These are phyloP conservation scores for Sideroxylon spinosum DNA, from an alignment of 179 eudicot species.

Conservation along the genomic window DNA sequence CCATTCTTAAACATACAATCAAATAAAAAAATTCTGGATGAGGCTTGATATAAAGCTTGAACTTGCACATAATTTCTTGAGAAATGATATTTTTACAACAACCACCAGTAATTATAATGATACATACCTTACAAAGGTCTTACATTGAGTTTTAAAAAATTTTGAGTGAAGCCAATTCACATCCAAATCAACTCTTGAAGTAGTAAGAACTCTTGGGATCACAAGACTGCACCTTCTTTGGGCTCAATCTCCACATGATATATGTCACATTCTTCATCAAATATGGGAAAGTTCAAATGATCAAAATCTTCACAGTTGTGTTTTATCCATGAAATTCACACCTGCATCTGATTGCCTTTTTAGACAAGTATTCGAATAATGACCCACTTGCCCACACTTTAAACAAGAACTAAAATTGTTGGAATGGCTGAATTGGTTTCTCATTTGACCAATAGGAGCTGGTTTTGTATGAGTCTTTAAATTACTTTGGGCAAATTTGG, in stretches of 20 bases:
- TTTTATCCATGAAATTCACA: not conserved
- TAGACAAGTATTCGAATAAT: not conserved
- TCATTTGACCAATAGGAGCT: no score
- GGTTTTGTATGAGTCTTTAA: not conserved
- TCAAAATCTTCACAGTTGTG: not conserved
- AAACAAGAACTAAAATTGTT: no score
- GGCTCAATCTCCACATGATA: no score
- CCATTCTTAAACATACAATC: not conserved
- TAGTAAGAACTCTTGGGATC: no score
- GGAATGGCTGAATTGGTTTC: no score
- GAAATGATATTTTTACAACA: not conserved
- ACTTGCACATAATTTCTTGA: not conserved
- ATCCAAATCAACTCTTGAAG: no score
- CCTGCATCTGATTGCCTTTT: not conserved
- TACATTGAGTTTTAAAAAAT: no score
- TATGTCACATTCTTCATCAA: not conserved
- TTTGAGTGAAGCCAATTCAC: no score
- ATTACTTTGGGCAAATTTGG: not conserved
- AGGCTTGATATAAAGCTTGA: no score
- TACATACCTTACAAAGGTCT: not conserved
- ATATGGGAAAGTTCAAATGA: not conserved
- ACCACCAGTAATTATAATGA: not conserved
- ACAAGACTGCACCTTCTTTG: no score
- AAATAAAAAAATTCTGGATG: not conserved
- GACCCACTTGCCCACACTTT: not conserved